Evolutionary conservation across 129 eudicot genomes (phyloP), one percentile per base, ranked within the genome.

Genomic region (Logfia minima): DNA sequence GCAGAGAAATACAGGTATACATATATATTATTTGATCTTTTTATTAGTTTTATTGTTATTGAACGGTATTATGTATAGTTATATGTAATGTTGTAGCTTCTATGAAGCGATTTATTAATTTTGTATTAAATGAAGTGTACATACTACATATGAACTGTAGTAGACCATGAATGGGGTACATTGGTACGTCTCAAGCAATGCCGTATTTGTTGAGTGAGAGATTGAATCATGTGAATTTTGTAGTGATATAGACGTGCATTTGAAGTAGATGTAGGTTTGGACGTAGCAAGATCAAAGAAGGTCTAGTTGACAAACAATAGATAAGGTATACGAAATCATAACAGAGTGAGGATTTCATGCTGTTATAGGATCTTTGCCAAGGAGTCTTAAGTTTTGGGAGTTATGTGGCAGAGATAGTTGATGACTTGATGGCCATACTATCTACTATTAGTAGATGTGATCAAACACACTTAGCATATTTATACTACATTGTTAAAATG

Each of bases 1-100:
- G 98, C 6, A 83, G 78, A 78, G 99, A 95, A 79, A 91, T 95
- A 67, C 94, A 91, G 99, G 99, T 94, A 26, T 17, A 19, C 0
- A 61, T 17, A 24, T 37, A 5, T 51, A 11, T 35, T 11, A 3
- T 39, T 18, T 17, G 35, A 2, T 18, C 2, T 5, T 66, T 1
- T 5, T 37, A 17, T 28, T 10, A 18, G 6, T 43, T 19, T 55
- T 8, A 1, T 39, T 6, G 17, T 26, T 3, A n/a, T 26, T 18
- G 7, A 16, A 6, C n/a, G 8, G 26, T 68, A n/a, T 16, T 17
- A 2, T 6, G 29, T 72, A 48, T 51, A 7, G 48, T 13, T 14
- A 14, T 17, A 16, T 26, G 4, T 8, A 13, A 11, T 2, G 32
- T 13, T 13, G 6, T 56, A 18, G 22, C 62, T 56, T 56, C 24